Conservation (phyloP, 2,329 filamentous ascomycete genomes). For the Fusarium sp. region DNA sequence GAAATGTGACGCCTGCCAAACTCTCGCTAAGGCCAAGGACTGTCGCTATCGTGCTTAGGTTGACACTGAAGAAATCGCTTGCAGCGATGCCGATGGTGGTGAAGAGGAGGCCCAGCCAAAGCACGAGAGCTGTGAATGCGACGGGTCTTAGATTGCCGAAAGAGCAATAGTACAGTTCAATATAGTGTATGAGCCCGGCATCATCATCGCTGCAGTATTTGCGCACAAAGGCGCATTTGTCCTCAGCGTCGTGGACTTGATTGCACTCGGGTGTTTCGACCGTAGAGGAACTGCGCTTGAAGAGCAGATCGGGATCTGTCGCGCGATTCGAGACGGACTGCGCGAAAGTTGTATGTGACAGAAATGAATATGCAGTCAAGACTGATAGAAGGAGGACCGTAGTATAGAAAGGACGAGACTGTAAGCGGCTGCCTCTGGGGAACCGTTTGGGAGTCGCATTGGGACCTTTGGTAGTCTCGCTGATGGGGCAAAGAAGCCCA, state of each 20-base stretch:
- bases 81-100: constrained; percentile 97
- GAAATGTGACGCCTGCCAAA: constrained; percentile 92
- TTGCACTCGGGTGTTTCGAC: constrained; percentile 69
- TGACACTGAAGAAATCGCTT: constrained; percentile 98
- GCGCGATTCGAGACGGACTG: constrained; percentile 13
- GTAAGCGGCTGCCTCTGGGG: constrained; percentile 50
- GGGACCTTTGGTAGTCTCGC: constrained; percentile 7
- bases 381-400: constrained; percentile 59
- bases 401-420: constrained; percentile 60
- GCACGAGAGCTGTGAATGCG: constrained; percentile 79
- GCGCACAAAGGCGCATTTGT: constrained; percentile 89
- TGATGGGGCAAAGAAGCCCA: constrained; percentile 6
- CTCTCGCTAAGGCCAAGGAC: constrained; percentile 95
- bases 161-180: constrained; percentile 89
- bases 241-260: constrained; percentile 76
- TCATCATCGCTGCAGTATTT: constrained; percentile 88
- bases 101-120: constrained; percentile 91
- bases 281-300: constrained; percentile 41
- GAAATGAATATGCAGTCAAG: constrained; percentile 57
- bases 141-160: constrained; percentile 74
- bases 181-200: constrained; percentile 87
- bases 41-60: constrained; percentile 90
- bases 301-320: constrained; percentile 25
- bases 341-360: constrained; percentile 43
- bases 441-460: constrained; percentile 12